phyloP scores from a whole-genome alignment of 2,329 filamentous ascomycete genomes.

The Neocatenulostroma microsporum region DNA sequence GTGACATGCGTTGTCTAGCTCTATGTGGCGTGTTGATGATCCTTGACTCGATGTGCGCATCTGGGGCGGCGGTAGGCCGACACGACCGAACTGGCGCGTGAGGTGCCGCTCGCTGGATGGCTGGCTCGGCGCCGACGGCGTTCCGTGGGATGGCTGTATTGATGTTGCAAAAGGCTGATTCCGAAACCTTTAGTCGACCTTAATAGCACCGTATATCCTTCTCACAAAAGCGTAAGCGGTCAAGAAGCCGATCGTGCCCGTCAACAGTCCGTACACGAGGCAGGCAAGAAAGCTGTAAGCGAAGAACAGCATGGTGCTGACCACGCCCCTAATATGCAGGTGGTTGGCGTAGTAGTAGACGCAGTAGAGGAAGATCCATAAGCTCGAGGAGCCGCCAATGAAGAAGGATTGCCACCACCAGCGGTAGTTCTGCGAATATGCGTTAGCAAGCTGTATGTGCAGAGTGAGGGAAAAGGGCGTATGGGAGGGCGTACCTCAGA shows the following conservation, averaged over 20 bases:
- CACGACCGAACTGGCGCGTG: no score
- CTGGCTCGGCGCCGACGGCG: no score
- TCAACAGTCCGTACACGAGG: slow-evolving; percentile 70
- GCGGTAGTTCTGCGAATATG: slow-evolving; percentile 60
- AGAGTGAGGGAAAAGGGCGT: neutral
- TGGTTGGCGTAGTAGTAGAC: slow-evolving; percentile 76
- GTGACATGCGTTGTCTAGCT: no score
- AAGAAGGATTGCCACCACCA: slow-evolving; percentile 93
- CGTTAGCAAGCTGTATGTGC: no score
- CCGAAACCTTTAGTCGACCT: slow-evolving; percentile 32
- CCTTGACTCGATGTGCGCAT: no score
- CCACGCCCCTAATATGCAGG: slow-evolving; percentile 71
- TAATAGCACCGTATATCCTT: slow-evolving; percentile 59
- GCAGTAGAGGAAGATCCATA: slow-evolving; percentile 79
- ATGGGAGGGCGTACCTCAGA: slow-evolving; percentile 50
- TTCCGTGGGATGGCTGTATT: no score
- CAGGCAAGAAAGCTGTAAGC: slow-evolving; percentile 77
- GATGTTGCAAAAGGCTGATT: no score
- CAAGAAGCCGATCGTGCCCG: slow-evolving; percentile 77
- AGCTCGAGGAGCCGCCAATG: slow-evolving; percentile 64
- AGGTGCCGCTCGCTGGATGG: no score
- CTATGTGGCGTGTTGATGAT: no score
- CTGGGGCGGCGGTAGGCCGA: no score
- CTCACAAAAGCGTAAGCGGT: slow-evolving; percentile 77
- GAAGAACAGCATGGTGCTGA: slow-evolving; percentile 76